Conservation (phyloP, 2,329 filamentous ascomycete species). For the Microdochium nivale region DNA sequence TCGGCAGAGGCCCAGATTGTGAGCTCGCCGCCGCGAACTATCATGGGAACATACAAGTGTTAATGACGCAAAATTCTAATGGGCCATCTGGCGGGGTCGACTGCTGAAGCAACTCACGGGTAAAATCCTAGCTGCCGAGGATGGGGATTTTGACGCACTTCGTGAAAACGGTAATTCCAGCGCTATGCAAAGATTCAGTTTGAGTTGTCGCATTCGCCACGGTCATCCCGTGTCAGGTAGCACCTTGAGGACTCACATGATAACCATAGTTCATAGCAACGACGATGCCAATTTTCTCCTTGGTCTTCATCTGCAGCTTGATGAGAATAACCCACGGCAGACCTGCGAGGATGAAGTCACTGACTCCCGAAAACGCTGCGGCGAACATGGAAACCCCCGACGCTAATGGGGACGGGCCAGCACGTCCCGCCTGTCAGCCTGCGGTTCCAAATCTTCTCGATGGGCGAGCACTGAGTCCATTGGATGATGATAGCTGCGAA, state of each 20-base stretch:
- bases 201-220: too few relatives aligned
- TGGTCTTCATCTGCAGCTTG: slow-evolving; percentile 1
- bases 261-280: slow-evolving; percentile 2
- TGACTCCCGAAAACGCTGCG: background rate
- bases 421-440: slow-evolving; percentile 15
- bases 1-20: slow-evolving; percentile 19
- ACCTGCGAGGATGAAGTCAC: slow-evolving; percentile 1
- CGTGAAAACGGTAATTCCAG: slow-evolving; percentile 1
- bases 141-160: background rate
- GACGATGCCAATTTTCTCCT: slow-evolving; percentile 1
- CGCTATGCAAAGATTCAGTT: too few relatives aligned
- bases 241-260: slow-evolving; percentile 1
- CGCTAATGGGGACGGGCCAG: slow-evolving; percentile 18
- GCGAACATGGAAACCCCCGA: slow-evolving; percentile 23
- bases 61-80: background rate
- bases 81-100: background rate
- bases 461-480: slow-evolving; percentile 20
- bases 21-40: slow-evolving; percentile 12
- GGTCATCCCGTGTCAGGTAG: too few relatives aligned
- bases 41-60: background rate
- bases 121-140: slow-evolving; percentile 3
- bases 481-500: slow-evolving; percentile 15
- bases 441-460: slow-evolving; percentile 18
- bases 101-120: slow-evolving; percentile 1
- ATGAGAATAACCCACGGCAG: slow-evolving; percentile 1